Evolutionary conservation across 2,329 filamentous ascomycete genomes (phyloP).

Genomic region (Colletotrichum higginsianum): DNA sequence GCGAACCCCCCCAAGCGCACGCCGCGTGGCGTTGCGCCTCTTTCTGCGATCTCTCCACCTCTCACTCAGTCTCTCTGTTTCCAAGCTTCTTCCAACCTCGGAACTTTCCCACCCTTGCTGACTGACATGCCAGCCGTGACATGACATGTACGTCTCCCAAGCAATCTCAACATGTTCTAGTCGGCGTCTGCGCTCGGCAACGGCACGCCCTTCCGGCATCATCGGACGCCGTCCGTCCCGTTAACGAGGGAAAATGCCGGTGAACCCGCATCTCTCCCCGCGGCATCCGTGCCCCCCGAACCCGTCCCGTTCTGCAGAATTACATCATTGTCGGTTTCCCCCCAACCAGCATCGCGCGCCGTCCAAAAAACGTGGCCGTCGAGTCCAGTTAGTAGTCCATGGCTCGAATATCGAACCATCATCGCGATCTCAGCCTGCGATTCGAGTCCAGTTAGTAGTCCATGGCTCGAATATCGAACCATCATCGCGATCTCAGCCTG

Average conservation of each 20-base stretch:
- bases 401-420: neutral
- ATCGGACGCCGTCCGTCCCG: neutral
- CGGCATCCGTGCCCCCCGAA: neutral
- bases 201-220: conserved; percentile 24
- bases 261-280: neutral
- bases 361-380: neutral
- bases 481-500: neutral
- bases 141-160: neutral
- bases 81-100: neutral
- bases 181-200: conserved; percentile 15
- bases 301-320: neutral
- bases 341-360: conserved; percentile 7
- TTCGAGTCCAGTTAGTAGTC: too few species aligned
- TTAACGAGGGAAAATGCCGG: neutral
- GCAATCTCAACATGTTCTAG: neutral
- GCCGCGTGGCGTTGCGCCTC: conserved; percentile 35
- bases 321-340: neutral
- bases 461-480: neutral
- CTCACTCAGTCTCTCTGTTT: neutral
- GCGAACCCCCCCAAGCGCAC: neutral
- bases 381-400: neutral
- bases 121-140: neutral
- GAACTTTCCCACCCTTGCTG: neutral
- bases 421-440: neutral
- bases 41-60: neutral